These are phyloP conservation scores for Diaporthe sp. DNA, from an alignment of 2,329 filamentous ascomycete genomes.

Conservation along the genomic window DNA sequence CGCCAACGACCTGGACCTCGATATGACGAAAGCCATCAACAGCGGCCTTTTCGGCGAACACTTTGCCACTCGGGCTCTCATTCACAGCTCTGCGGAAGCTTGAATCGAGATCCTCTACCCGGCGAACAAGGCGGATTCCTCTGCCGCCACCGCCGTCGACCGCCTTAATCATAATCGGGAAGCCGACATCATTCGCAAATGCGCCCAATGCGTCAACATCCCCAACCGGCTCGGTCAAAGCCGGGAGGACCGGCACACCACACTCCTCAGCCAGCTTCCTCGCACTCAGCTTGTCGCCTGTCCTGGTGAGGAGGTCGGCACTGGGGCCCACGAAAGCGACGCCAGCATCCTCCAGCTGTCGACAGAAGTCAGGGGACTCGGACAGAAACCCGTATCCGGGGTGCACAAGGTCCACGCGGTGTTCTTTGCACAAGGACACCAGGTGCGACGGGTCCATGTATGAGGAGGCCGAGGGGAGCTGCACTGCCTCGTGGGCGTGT, in stretches of 20 bases:
- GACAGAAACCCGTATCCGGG: slow-evolving; percentile 31
- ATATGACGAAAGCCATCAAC: slow-evolving; percentile 70
- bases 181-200: slow-evolving; percentile 3
- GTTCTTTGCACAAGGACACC: slow-evolving; percentile 24
- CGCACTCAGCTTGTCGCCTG: slow-evolving; percentile 30
- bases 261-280: slow-evolving; percentile 20
- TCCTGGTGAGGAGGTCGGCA: slow-evolving; percentile 16
- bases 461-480: slow-evolving; percentile 53
- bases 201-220: not conserved
- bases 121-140: slow-evolving; percentile 65
- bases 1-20: slow-evolving; percentile 70
- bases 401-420: slow-evolving; percentile 27
- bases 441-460: slow-evolving; percentile 24
- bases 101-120: slow-evolving; percentile 54
- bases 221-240: not conserved
- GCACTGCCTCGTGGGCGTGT: slow-evolving; percentile 60
- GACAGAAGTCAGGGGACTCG: slow-evolving; percentile 25
- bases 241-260: slow-evolving; percentile 24
- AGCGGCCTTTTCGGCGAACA: slow-evolving; percentile 70
- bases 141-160: slow-evolving; percentile 71
- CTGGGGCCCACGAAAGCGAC: slow-evolving; percentile 26
- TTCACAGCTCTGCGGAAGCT: slow-evolving; percentile 61
- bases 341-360: slow-evolving; percentile 13
- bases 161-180: slow-evolving; percentile 59
- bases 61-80: slow-evolving; percentile 66